Conservation (phyloP, 2,329 filamentous ascomycete genomes). For the Penicillium digitatum region DNA sequence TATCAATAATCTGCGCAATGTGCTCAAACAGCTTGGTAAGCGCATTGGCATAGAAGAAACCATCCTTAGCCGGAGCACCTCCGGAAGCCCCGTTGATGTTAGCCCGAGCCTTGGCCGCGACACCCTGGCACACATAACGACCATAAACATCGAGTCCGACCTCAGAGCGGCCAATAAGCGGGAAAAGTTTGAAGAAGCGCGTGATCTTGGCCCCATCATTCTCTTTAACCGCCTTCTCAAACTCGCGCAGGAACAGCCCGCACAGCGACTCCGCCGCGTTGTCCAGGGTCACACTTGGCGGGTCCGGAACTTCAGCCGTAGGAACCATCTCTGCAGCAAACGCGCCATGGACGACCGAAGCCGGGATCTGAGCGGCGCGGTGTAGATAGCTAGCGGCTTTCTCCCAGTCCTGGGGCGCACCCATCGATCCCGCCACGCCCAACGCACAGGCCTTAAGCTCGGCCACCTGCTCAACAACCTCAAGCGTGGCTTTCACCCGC, state of each 20-base stretch:
- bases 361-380: conserved; percentile 75
- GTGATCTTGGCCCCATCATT: conserved; percentile 88
- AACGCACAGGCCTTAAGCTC: conserved; percentile 96
- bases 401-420: conserved; percentile 97
- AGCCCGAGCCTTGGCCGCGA: conserved; percentile 74
- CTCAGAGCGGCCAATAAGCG: conserved; percentile 81
- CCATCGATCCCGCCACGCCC: conserved; percentile 93
- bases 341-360: conserved; percentile 71
- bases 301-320: conserved; percentile 90
- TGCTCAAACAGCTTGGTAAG: conserved; percentile 93
- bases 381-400: conserved; percentile 86
- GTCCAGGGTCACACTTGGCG: conserved; percentile 80
- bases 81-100: conserved; percentile 69
- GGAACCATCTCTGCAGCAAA: conserved; percentile 93
- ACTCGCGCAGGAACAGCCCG: conserved; percentile 85
- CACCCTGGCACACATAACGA: conserved; percentile 90
- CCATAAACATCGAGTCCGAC: conserved; percentile 93
- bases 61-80: conserved; percentile 62
- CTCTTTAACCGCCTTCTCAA: conserved; percentile 83
- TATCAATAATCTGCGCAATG: conserved; percentile 92
- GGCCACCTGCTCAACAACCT: conserved; percentile 91
- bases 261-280: conserved; percentile 85
- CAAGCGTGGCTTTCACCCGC: conserved; percentile 81
- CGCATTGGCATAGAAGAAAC: conserved; percentile 86
- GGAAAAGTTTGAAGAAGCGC: conserved; percentile 96